These are phyloP conservation scores for Ilyonectria robusta DNA, from an alignment of 2,329 filamentous ascomycete species.

Conservation along the genomic window DNA sequence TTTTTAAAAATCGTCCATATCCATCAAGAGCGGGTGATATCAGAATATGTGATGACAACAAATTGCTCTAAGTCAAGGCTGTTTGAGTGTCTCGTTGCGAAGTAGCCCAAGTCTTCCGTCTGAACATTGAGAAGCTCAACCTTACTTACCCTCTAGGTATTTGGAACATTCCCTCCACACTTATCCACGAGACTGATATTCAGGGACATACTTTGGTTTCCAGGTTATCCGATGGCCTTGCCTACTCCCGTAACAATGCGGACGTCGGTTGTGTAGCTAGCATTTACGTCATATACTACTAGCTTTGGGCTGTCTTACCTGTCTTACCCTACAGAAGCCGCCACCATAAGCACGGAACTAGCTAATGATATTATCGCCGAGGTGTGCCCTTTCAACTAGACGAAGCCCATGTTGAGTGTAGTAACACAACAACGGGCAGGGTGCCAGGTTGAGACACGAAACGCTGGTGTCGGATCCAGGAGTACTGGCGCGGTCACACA, in stretches of 20 bases:
- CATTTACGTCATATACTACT: background rate
- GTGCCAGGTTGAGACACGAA: background rate
- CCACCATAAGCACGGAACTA: too few species aligned
- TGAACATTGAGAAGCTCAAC: too few species aligned
- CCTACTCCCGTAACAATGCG: background rate
- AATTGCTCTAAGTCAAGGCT: background rate
- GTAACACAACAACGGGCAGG: background rate
- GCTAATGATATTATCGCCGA: too few species aligned
- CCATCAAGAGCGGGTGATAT: background rate
- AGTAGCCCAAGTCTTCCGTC: background rate
- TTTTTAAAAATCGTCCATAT: background rate
- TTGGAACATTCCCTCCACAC: too few species aligned
- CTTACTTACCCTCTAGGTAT: too few species aligned
- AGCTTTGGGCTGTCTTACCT: background rate
- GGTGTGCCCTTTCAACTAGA: background rate
- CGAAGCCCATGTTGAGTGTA: background rate
- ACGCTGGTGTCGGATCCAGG: background rate
- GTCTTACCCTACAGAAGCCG: too few species aligned
- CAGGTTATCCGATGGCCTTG: background rate
- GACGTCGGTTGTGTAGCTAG: background rate
- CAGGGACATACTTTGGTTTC: too few species aligned
- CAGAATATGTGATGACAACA: background rate
- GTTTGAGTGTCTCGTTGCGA: background rate
- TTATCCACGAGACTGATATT: too few species aligned
- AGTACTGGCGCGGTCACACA: background rate